Base-by-base conservation (phyloP, 2,329 filamentous ascomycete species). In the Westerdykella aurantiaca region DNA sequence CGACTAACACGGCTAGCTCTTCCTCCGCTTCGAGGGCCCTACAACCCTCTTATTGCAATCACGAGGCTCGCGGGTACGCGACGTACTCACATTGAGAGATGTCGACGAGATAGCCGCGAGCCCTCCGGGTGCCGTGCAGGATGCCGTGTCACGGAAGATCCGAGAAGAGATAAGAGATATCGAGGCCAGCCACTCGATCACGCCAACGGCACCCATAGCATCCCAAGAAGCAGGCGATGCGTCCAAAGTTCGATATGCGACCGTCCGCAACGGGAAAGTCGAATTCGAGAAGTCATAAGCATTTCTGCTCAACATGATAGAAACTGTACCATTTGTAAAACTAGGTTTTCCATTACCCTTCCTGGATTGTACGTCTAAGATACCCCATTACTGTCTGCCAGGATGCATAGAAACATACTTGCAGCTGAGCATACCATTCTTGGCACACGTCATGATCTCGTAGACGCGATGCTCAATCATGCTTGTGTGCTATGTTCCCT, bases 71-170 rank as follows among this genome's bases (percentile, higher is more conserved):
- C 78, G 85, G 13, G 72, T 95, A 35, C 82, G 80, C 42, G 91
- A 98, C 52, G 79, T 86, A 2, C 73, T 98, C 52, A 87, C 83
- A 4, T 75, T 77, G 22, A 79, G 83, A 39, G 84, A 98, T 53
- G 80, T 97, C 44, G 90, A 95, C 54, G 93, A 97, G 69, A 86
- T 96, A 48, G 91, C 91, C 0, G 85, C 90, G 60, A 75, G 82
- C 5, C 85, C 89, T 25, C 80, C 88, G 0, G 91, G 90, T 1
- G 75, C 77, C 1, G 77, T 86, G 0, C 72, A 80, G 2, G 72
- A 79, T 31, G 82, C 82, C 2, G 60, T 64, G 1, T 39, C 57
- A 1, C 52, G 55, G 14, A 66, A 64, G 45, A 66, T 66, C 45
- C 55, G 57, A 21, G 57, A 63, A n/a, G 63, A 66, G 37, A 61